Conservation (phyloP, 768 basidiomycete genomes). For the Lactarius indigo region DNA sequence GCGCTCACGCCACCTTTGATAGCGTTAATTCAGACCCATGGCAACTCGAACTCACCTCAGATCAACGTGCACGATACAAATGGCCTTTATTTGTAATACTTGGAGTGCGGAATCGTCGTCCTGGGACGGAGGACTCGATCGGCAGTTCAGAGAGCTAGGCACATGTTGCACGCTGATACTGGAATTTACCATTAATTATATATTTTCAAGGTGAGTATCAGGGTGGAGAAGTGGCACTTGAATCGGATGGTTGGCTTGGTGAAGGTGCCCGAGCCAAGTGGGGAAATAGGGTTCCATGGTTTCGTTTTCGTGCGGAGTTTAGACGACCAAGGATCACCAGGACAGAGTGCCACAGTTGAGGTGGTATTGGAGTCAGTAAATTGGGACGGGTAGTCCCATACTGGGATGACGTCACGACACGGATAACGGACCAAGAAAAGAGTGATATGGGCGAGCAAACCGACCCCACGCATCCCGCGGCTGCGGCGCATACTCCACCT, state of each 20-base stretch:
- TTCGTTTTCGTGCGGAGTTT: not conserved
- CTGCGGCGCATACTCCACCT: conserved; percentile 3
- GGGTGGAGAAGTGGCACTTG: not conserved
- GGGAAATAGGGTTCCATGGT: not conserved
- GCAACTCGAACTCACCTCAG: not conserved
- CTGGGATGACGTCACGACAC: conserved; percentile 14
- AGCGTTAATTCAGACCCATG: not conserved
- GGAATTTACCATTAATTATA: not conserved
- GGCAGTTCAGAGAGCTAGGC: not conserved
- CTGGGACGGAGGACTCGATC: not conserved
- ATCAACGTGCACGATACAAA: not conserved
- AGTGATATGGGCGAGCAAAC: not conserved
- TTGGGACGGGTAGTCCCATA: conserved; percentile 2
- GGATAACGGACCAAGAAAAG: conserved; percentile 9
- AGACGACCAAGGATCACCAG: not conserved
- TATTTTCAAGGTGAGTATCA: not conserved
- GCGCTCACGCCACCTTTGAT: not conserved
- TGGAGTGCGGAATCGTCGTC: not conserved
- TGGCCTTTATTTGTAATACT: not conserved
- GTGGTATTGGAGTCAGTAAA: not conserved
- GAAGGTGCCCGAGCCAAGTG: not conserved
- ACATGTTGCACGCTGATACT: not conserved
- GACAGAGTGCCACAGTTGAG: conserved; percentile 6
- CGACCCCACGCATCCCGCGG: conserved; percentile 19
- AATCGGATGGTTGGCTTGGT: not conserved